Base-by-base conservation (phyloP, 2,329 filamentous ascomycete species). In the Plectosphaerella sp. region DNA sequence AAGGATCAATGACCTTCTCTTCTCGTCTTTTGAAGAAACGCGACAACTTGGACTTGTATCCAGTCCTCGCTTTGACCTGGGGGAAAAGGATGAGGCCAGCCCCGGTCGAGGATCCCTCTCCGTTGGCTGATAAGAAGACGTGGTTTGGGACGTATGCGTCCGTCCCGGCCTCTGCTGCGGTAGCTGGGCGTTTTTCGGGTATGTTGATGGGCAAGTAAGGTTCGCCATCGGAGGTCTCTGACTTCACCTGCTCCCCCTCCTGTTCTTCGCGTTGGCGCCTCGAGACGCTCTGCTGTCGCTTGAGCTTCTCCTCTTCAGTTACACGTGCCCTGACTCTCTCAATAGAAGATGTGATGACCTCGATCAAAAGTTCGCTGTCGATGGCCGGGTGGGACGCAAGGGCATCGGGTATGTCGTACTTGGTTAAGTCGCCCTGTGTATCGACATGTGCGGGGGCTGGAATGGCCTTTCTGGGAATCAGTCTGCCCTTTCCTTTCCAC, bases 361-460 rank as follows among this genome's bases (percentile, higher is more conserved):
- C 64, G 4, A 64, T 57, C 2, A 81, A 62, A 8, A 73, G 62
- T 4, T 73, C 67, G 3, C 73, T 71, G 0, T 67, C 67, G 49
- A 69, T 58, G 37, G 22, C 71, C 69, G 15, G 70, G 66, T 1
- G 66, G 8, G 71, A 65, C 5, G 53, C 63, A 7, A 83, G 61
- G 1, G 68, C 71, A 11, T 61, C 57, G 0, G 79, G 79, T 4
- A 76, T 75, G 3, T 72, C 67, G 55, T 77, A 79, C 48, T 68
- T 62, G 37, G 65, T 70, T 75, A 78, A 80, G 58, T 77, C 71
- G 35, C 71, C 63, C 3, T 64, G 56, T 4, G 57, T 52, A 15
- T 67, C 62, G 22, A 62, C 57, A 8, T 18, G 6, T 16, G 12
- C 1, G 2, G 61, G 53, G 24, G 54, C 25, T 33, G 62, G 41